Base-by-base conservation (phyloP, 441 rosid genomes). In the Bruguiera hainesii region DNA sequence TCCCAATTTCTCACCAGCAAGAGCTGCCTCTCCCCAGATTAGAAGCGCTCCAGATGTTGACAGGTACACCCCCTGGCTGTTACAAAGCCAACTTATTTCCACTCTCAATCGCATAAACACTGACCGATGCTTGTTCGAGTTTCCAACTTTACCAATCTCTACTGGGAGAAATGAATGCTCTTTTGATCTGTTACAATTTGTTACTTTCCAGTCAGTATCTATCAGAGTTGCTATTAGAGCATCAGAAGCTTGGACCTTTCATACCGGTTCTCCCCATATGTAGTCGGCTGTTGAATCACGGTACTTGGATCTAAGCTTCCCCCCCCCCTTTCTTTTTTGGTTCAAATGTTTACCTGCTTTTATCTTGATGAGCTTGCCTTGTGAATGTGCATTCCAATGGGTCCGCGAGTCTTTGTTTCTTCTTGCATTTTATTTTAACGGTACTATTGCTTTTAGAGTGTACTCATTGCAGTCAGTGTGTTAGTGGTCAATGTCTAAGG, bases 231-330 rank as follows among this genome's bases (percentile, higher is more conserved):
- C 66, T 93, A 63, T 89, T 85, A 21, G 98, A 93, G 80, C 89
- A 87, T 78, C 93, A 90, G 60, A 93, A 93, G 87, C 84, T 93
- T 72, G 96, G 88, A 69, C 97, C 98, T 74, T 93, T 93, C 81
- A 74, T 83, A 79, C 90, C 85, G 77, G 91, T 93, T 53, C 90
- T 93, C 58, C 97, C 97, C 57, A 88, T 85, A 70, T 88, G 97
- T 71, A 85, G 83, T 84, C 86, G 94, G 28, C 89, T 93, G 68
- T 72, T 93, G 69, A 89, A 84, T 82, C 98, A 93, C 89, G 98
- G 98, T 74, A 42, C 18, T 42, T 42, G 48, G 48, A 42, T 42
- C 48, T 87, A 73, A 60, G 21, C 39, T 76, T 70, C 66, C 60
- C 18, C 29, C 16, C 18, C 31, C 7, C 6, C 23, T 66, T 26